Evolutionary conservation across 1,139 yeast genomes (phyloP).

Genomic region (Debaryomyces nepalensis): DNA sequence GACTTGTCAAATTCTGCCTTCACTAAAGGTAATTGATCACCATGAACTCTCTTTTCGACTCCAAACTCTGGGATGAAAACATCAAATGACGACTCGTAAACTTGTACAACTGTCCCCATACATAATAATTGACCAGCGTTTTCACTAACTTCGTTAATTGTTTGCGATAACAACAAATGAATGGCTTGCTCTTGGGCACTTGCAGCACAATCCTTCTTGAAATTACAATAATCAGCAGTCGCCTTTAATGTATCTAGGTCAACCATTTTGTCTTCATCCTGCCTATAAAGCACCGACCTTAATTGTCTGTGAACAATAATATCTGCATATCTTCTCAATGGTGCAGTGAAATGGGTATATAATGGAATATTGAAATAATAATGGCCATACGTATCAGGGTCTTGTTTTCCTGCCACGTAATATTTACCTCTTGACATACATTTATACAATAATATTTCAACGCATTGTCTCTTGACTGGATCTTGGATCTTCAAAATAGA

Average conservation of each 20-base stretch:
- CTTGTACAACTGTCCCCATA: constrained; percentile 88
- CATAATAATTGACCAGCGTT: constrained; percentile 81
- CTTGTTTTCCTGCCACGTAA: constrained; percentile 85
- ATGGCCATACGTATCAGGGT: constrained; percentile 77
- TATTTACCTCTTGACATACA: constrained; percentile 86
- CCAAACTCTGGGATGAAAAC: constrained; percentile 94
- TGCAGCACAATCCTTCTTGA: constrained; percentile 92
- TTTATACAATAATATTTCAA: constrained; percentile 80
- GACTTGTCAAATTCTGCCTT: constrained; percentile 89
- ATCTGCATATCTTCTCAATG: constrained; percentile 90
- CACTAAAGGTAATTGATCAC: constrained; percentile 90
- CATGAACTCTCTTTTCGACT: constrained; percentile 95
- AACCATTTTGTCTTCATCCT: constrained; percentile 21
- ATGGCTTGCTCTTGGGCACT: constrained; percentile 95
- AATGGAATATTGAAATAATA: constrained; percentile 82
- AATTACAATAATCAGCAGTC: constrained; percentile 89
- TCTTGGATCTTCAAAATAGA: constrained; percentile 72
- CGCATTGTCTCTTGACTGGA: constrained; percentile 66
- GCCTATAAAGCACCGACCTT: constrained; percentile 59
- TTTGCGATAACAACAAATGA: constrained; percentile 82
- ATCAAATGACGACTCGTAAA: constrained; percentile 94
- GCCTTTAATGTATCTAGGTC: constrained; percentile 78
- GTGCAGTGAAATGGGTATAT: constrained; percentile 93
- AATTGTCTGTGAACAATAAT: constrained; percentile 91
- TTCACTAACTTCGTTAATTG: constrained; percentile 77